Evolutionary conservation across 768 basidiomycete species (phyloP), one percentile per base, ranked within the genome.

Genomic region (Lentinula edodes): DNA sequence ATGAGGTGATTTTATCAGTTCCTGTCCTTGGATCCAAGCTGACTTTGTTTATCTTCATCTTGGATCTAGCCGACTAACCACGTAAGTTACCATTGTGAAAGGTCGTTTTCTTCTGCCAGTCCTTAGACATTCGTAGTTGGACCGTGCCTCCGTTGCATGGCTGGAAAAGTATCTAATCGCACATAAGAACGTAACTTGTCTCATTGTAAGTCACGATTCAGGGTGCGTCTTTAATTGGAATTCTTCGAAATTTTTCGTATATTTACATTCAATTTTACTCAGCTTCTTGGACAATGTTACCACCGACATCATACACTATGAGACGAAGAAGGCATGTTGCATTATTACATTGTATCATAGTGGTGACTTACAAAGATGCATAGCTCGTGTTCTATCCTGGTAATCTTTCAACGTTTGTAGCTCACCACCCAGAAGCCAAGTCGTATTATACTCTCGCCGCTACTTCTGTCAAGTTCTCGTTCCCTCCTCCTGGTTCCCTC

Each of bases 261-360:
- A 7, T 63, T 61, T 63, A 53, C 64, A 53, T 52, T 12, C 56
- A 8, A 39, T 39, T 39, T 55, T 63, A 48, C 41, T 62, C 58
- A 92, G 90, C 62, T 98, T 98, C 79, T 80, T 98, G 68, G 95
- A 98, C 77, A 88, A 90, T 74, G 87, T 97, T 59, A 95, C 95
- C 62, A 93, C 95, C 65, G 95, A 98, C 75, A 93, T 98, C 69
- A 94, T 98, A 64, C 95, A 97, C 78, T 98, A 97, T 76, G 95
- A 97, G 78, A 76, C 78, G 60, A 98, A 98, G 80, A 96, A 95
- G 82, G 90, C 85, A 61, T 28, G 65, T 52, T 62, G 9, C 57
- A 62, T 34, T 35, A 39, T 16, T 64, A 66, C 58, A 52, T 46
- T 41, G 28, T 62, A 61, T 55, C 36, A 2, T 28, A 35, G 20